A percentile compares a stretch with the other conserved stretches of the same genome.
Conservation (phyloP, 768 basidiomycete species). For the Boletus rex-veris region DNA sequence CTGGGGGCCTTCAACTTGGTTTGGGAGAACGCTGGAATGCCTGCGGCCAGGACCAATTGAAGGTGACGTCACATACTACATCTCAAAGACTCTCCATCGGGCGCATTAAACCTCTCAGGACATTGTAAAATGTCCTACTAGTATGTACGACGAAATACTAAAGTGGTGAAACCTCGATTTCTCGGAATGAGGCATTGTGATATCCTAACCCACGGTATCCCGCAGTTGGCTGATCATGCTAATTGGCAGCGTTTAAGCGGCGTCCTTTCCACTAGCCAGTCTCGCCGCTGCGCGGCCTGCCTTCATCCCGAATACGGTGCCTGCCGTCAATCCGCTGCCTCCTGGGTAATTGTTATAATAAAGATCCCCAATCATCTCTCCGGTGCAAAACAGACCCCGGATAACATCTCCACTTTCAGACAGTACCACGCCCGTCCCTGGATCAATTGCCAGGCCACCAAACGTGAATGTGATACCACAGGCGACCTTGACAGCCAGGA, state of each 20-base stretch:
- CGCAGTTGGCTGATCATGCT: neutral
- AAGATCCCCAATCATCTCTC: constrained; percentile 66
- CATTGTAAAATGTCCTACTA: neutral
- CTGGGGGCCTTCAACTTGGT: too few relatives aligned
- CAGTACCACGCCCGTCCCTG: constrained; percentile 49
- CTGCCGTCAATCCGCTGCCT: constrained; percentile 62
- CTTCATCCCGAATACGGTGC: constrained; percentile 61
- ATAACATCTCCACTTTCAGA: constrained; percentile 41
- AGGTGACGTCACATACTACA: too few relatives aligned
- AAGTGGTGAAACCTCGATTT: neutral
- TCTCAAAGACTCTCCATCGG: too few relatives aligned
- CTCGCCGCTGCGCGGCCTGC: constrained; percentile 48
- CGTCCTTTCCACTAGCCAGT: constrained; percentile 1
- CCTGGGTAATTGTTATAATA: constrained; percentile 69
- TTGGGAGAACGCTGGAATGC: too few relatives aligned
- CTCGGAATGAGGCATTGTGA: neutral
- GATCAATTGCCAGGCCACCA: constrained; percentile 61
- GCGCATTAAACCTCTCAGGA: too few relatives aligned
- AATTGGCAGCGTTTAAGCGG: neutral
- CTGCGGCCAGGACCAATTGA: too few relatives aligned
- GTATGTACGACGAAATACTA: neutral
- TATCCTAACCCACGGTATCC: neutral
- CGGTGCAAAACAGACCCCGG: constrained; percentile 58
- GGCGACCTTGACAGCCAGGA: constrained; percentile 63
- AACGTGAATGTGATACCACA: constrained; percentile 76